Conservation (phyloP, 805 yeast genomes). For the Starmerella riodocensis region DNA sequence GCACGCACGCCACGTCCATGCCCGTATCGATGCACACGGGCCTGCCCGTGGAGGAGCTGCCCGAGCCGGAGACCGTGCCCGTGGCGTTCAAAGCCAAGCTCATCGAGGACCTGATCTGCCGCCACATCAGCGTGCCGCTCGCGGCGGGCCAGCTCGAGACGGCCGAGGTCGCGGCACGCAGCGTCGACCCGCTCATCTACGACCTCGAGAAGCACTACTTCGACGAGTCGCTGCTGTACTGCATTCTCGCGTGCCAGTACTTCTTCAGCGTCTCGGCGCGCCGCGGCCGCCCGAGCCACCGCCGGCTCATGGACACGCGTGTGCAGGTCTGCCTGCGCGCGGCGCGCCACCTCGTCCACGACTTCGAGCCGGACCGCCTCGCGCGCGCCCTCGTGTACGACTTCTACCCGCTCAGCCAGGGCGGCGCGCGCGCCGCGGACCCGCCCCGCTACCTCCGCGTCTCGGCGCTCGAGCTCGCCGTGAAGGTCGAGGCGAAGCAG, state of each 20-base stretch:
- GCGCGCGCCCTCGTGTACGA: conserved; percentile 2
- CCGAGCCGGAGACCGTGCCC: neutral
- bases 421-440: neutral
- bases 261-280: neutral
- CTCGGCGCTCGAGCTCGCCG: conserved; percentile 4
- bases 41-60: neutral
- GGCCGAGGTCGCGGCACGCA: neutral
- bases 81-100: neutral
- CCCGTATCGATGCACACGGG: too few species aligned
- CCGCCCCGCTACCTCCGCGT: neutral
- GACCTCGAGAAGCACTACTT: conserved; percentile 1
- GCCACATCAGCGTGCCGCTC: neutral
- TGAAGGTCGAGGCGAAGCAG: neutral
- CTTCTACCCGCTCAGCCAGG: conserved; percentile 7
- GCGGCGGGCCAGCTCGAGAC: conserved; percentile 2
- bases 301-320: neutral
- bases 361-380: neutral
- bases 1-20: too few species aligned
- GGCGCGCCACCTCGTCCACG: neutral
- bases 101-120: neutral
- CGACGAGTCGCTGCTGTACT: neutral
- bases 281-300: neutral
- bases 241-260: neutral
- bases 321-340: neutral
- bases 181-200: conserved; percentile 1